phyloP scores from a whole-genome alignment of 2,329 filamentous ascomycete genomes.

The Colletotrichum sp. region DNA sequence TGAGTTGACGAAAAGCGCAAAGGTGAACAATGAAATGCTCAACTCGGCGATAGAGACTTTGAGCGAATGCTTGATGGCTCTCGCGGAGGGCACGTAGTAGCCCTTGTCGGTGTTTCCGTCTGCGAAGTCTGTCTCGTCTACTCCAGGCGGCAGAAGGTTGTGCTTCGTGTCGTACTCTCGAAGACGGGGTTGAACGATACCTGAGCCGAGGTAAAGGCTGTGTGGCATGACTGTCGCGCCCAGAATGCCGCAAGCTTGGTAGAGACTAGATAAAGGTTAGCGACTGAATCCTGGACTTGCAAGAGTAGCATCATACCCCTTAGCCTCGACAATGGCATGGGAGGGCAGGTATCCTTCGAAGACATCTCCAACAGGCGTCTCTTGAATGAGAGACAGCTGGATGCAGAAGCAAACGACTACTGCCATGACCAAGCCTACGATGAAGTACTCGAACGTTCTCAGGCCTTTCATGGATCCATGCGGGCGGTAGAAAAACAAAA shows the following conservation, averaged over 20 bases:
- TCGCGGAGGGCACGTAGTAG: slow-evolving; percentile 73
- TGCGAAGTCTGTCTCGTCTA: slow-evolving; percentile 24
- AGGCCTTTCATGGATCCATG: slow-evolving; percentile 63
- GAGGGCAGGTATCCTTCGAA: slow-evolving; percentile 72
- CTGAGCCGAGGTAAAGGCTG: slow-evolving; percentile 71
- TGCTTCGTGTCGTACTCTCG: slow-evolving; percentile 66
- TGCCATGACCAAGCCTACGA: slow-evolving; percentile 67
- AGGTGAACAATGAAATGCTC: slow-evolving; percentile 76
- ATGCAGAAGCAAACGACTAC: slow-evolving; percentile 76
- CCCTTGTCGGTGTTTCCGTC: slow-evolving; percentile 45
- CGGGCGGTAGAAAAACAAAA: slow-evolving; percentile 70
- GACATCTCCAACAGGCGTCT: slow-evolving; percentile 61
- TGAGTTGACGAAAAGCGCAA: slow-evolving; percentile 85
- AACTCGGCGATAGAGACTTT: slow-evolving; percentile 77
- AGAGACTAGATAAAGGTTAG: slow-evolving; percentile 45
- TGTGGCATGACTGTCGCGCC: slow-evolving; percentile 80
- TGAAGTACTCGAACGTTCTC: slow-evolving; percentile 69
- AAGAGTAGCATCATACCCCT: slow-evolving; percentile 42
- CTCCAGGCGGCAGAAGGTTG: slow-evolving; percentile 51
- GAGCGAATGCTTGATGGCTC: slow-evolving; percentile 76
- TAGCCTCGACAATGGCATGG: slow-evolving; percentile 57
- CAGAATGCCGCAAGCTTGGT: slow-evolving; percentile 77
- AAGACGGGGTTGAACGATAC: slow-evolving; percentile 71
- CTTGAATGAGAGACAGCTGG: slow-evolving; percentile 66
- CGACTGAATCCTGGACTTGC: slow-evolving; percentile 25